Evolutionary conservation across 768 basidiomycete genomes (phyloP).

Genomic region (Kwoniella newhampshirensis): DNA sequence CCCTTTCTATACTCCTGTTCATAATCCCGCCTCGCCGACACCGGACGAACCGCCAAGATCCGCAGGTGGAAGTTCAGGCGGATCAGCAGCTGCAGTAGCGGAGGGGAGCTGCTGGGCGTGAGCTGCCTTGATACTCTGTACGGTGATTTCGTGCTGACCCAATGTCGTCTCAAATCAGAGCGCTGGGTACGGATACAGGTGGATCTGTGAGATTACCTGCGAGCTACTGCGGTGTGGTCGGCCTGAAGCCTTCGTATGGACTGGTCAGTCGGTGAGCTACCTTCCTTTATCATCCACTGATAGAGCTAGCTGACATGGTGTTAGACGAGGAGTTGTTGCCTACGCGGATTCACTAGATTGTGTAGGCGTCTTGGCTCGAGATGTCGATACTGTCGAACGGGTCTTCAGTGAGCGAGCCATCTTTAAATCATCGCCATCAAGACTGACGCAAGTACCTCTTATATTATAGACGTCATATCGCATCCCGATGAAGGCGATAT

Average conservation of each 20-base stretch:
- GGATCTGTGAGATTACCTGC: conserved; percentile 92
- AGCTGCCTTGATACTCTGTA: conserved; percentile 43
- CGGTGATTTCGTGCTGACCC: not conserved
- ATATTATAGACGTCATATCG: conserved; percentile 57
- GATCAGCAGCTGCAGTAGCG: conserved; percentile 90
- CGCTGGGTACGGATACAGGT: conserved; percentile 90
- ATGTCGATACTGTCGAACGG: conserved; percentile 58
- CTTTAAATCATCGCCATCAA: not conserved
- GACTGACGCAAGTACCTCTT: not conserved
- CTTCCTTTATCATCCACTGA: conserved; percentile 11
- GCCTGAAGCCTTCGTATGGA: conserved; percentile 93
- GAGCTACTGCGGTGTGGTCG: conserved; percentile 86
- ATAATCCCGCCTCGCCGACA: conserved; percentile 65
- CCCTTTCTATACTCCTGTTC: conserved; percentile 70
- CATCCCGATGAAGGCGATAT: conserved; percentile 70
- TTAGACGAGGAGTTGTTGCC: conserved; percentile 83
- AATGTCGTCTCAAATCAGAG: conserved; percentile 58
- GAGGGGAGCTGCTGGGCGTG: conserved; percentile 80
- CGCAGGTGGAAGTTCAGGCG: conserved; percentile 92
- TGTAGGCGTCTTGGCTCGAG: conserved; percentile 73
- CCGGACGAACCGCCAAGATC: conserved; percentile 58
- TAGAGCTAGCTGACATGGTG: not conserved
- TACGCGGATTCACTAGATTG: conserved; percentile 95
- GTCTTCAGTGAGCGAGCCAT: conserved; percentile 65
- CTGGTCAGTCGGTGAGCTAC: conserved; percentile 70